Percentiles rank a stretch among this genome's conserved stretches.
These are phyloP conservation scores for Trichoderma sp. DNA, from an alignment of 2,329 filamentous ascomycete genomes.

Conservation along the genomic window DNA sequence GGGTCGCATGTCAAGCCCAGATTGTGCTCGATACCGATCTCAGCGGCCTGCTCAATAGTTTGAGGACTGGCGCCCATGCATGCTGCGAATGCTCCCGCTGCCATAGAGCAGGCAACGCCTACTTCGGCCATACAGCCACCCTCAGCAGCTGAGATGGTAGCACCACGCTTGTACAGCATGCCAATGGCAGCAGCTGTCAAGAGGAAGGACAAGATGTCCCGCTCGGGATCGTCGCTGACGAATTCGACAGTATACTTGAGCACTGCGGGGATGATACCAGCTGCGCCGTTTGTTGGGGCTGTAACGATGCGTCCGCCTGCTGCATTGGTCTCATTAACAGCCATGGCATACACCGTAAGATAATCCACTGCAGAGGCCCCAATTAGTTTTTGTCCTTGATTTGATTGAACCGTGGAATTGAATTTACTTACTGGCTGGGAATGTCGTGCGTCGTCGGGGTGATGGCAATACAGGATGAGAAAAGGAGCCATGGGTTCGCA, in stretches of 20 bases:
- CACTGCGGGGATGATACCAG: constrained; percentile 22
- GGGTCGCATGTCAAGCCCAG: constrained; percentile 22
- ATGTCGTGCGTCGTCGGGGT: constrained; percentile 18
- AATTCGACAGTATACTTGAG: constrained; percentile 21
- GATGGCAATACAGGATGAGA: constrained; percentile 19
- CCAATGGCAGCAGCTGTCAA: constrained; percentile 19
- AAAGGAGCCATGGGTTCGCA: constrained; percentile 24
- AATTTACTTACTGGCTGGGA: constrained; percentile 14
- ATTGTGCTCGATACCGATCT: constrained; percentile 20
- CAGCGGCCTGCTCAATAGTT: constrained; percentile 18
- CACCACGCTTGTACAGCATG: constrained; percentile 25
- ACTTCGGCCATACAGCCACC: constrained; percentile 25
- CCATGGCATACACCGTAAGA: constrained; percentile 24
- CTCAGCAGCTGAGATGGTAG: constrained; percentile 25
- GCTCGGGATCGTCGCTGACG: constrained; percentile 20
- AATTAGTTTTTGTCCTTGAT: background rate
- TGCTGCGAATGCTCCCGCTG: constrained; percentile 23
- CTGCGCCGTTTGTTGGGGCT: constrained; percentile 19
- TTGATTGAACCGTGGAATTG: background rate
- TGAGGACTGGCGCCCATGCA: constrained; percentile 24
- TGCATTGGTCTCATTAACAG: constrained; percentile 22
- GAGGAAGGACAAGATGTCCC: constrained; percentile 18
- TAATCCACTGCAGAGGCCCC: constrained; percentile 1
- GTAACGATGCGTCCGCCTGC: constrained; percentile 22
- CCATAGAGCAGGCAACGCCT: constrained; percentile 22